phyloP scores from a whole-genome alignment of 306 rosid species.

The Crataegus laevigata region DNA sequence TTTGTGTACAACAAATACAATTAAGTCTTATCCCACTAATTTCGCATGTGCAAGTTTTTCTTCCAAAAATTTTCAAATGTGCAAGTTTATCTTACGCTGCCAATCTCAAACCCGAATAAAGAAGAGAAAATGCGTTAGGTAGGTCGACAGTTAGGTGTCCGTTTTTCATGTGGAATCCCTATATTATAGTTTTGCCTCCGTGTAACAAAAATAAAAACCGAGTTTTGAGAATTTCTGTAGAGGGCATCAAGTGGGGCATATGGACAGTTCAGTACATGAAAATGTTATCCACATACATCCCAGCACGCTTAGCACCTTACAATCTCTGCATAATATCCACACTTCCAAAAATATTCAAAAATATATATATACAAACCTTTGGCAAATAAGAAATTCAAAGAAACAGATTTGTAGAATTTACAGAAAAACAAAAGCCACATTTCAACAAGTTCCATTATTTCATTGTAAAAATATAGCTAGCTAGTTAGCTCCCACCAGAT shows the following conservation, averaged over 20 bases:
- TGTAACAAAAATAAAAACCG: no score
- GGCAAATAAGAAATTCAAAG: background rate
- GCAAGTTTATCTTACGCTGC: no score
- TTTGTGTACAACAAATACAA: no score
- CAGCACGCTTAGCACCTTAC: constrained; percentile 50
- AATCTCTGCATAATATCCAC: constrained; percentile 38
- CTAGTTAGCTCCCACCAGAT: background rate
- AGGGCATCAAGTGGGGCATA: constrained; percentile 1
- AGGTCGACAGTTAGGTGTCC: no score
- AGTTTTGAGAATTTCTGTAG: background rate
- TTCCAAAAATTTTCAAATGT: no score
- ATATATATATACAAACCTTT: background rate
- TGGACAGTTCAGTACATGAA: constrained; percentile 7
- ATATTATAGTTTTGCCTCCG: no score
- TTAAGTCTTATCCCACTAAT: fast-evolving
- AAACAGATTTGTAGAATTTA: background rate
- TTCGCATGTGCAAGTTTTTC: no score
- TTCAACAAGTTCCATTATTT: background rate
- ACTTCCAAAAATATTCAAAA: background rate
- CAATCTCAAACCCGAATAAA: fast-evolving
- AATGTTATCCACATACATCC: constrained; percentile 45
- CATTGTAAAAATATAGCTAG: background rate
- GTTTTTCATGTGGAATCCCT: no score
- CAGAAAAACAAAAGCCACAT: background rate
- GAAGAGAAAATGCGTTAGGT: no score